Base-by-base conservation (phyloP, 768 basidiomycete species). In the Phallus indusiatus region DNA sequence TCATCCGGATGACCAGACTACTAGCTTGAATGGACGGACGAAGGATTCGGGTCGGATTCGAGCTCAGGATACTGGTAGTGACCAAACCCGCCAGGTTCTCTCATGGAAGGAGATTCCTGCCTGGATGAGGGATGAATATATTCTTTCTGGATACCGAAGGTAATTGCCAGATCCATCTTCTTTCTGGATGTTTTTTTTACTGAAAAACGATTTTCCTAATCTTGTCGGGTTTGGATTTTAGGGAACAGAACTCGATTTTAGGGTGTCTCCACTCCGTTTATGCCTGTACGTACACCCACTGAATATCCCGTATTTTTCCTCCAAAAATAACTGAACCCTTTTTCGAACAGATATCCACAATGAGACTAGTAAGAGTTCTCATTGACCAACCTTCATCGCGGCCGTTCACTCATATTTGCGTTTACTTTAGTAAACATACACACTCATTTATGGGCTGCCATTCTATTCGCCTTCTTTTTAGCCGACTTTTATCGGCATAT, bases 341-440 rank as follows among this genome's bases (percentile, higher is more conserved):
- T 46, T 6, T 46, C 16, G 11, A 9, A 24, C 63, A 89, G 88
- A 87, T 71, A 64, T 87, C 59, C 88, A 90, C 69, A 90, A 90
- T 64, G 88, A 89, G 72, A 87, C 86, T 59, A 77, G 88, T 85
- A 42, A 28, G 63, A 59, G 71, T 66, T 28, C 47, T 24, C 12
- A 17, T 46, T 21, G 10, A 16, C 22, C 55, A 55, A 28, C 12
- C 60, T 51, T n/a, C n/a, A n/a, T n/a, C n/a, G n/a, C n/a, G n/a
- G n/a, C n/a, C n/a, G n/a, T n/a, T n/a, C n/a, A n/a, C n/a, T n/a
- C n/a, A 53, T 59, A 60, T 24, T 54, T 22, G 60, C 36, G 8
- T n/a, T n/a, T n/a, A n/a, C 18, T 6, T 46, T 66, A 89, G 90
- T 94, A 58, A 94, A 94, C 71, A 90, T 94, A 50, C 87, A 91